phyloP scores from a whole-genome alignment of 139 green algal genomes.

The Mychonastes homosphaera region DNA sequence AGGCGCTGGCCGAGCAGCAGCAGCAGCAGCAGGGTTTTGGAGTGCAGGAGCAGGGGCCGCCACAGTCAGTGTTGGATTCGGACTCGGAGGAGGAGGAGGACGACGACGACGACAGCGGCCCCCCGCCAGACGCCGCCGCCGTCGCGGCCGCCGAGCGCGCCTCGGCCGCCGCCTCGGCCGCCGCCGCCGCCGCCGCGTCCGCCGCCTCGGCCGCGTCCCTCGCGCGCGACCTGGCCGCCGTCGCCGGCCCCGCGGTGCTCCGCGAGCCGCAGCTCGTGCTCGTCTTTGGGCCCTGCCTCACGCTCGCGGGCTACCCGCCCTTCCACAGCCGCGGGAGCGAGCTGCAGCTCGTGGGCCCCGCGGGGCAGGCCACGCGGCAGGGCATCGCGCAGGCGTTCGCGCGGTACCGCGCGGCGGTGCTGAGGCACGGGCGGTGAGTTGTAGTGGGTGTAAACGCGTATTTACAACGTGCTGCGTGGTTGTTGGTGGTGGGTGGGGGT shows the following conservation, averaged over 20 bases:
- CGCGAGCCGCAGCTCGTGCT: constrained; percentile 21
- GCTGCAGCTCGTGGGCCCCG: constrained; percentile 13
- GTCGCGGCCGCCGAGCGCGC: too few species aligned
- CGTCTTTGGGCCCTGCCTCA: constrained; percentile 19
- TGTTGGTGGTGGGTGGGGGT: too few species aligned
- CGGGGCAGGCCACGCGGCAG: not conserved
- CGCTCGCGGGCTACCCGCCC: constrained; percentile 23
- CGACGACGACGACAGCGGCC: too few species aligned
- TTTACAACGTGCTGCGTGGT: too few species aligned
- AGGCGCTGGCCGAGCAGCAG: too few species aligned
- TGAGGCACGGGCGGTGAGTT: constrained; percentile 15
- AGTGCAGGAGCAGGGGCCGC: too few species aligned
- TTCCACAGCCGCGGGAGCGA: constrained; percentile 20
- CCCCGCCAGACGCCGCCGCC: too few species aligned
- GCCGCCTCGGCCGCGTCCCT: constrained; percentile 4
- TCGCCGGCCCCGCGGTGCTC: not conserved
- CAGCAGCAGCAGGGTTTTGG: too few species aligned
- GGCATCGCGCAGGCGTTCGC: not conserved
- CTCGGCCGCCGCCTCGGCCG: too few species aligned
- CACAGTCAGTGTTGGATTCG: too few species aligned
- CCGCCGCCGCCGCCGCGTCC: not conserved
- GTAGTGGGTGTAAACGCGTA: too few species aligned
- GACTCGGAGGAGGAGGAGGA: too few species aligned
- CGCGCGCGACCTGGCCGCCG: not conserved
- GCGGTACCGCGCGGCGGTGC: constrained; percentile 12